Conservation (phyloP, 2,329 filamentous ascomycete genomes). For the Colletotrichum truncatum region DNA sequence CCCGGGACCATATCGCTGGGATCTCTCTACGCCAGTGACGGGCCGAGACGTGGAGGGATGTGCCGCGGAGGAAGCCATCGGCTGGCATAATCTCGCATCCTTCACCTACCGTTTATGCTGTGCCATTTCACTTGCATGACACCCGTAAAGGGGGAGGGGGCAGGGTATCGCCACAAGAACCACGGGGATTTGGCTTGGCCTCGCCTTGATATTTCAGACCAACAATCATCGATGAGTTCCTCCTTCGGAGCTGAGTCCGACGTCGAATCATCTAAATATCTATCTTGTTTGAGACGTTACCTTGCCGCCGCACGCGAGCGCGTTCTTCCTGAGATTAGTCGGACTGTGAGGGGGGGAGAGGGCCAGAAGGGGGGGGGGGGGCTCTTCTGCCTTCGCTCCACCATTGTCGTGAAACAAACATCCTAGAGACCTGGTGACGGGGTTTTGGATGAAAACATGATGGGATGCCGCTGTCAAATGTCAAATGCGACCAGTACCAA, state of each 20-base stretch:
- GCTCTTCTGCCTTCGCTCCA: no score
- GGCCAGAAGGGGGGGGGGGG: no score
- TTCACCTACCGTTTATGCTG: slow-evolving; percentile 1
- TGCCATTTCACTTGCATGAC: not conserved
- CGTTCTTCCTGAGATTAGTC: no score
- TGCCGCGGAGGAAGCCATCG: not conserved
- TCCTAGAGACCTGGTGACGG: no score
- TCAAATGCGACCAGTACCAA: no score
- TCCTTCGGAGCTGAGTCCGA: not conserved
- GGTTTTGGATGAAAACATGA: no score
- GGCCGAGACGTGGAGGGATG: not conserved
- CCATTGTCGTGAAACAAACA: no score
- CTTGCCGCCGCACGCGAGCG: no score
- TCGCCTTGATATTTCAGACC: not conserved
- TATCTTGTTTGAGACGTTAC: no score
- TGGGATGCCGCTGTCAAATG: no score
- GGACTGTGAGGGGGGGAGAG: no score
- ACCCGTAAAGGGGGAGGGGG: not conserved
- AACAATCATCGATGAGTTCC: not conserved
- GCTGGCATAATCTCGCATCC: slow-evolving; percentile 4
- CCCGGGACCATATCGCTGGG: slow-evolving; percentile 9
- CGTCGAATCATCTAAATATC: not conserved
- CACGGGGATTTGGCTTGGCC: slow-evolving; percentile 1
- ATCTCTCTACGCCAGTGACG: not conserved
- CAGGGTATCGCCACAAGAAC: not conserved